Percentiles rank a stretch among this genome's conserved stretches.
These are phyloP conservation scores for Penicillium ochrochloron DNA, from an alignment of 495 filamentous ascomycete genomes.

Conservation along the genomic window DNA sequence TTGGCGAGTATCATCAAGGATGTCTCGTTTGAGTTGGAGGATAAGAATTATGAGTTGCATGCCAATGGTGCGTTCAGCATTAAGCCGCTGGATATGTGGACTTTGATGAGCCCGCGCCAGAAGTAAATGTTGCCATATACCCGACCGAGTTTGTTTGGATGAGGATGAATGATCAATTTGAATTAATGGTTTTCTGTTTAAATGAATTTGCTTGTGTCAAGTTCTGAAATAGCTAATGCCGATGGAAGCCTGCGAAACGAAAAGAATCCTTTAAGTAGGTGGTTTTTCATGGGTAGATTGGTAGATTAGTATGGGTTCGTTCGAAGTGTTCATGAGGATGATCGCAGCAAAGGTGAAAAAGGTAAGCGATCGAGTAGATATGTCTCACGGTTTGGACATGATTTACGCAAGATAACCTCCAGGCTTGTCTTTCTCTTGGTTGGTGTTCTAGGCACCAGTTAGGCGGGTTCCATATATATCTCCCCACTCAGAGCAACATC, in stretches of 20 bases:
- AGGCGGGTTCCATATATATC: too few species aligned
- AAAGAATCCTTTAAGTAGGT: not conserved
- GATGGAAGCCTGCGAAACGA: not conserved
- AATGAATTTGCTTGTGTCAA: conserved; percentile 4
- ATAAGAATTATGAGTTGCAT: conserved; percentile 46
- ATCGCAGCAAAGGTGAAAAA: too few species aligned
- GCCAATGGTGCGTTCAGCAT: conserved; percentile 46
- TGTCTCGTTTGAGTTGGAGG: conserved; percentile 49
- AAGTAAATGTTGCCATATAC: conserved; percentile 15
- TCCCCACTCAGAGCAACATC: too few species aligned
- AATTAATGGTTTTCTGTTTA: not conserved
- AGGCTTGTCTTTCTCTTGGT: too few species aligned
- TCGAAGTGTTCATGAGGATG: too few species aligned
- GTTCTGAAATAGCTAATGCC: conserved; percentile 7
- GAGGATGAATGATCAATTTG: not conserved
- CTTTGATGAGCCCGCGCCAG: conserved; percentile 44
- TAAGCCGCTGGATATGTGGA: conserved; percentile 41
- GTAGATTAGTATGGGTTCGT: too few species aligned
- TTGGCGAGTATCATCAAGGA: conserved; percentile 48
- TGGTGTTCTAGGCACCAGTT: too few species aligned
- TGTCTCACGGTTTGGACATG: too few species aligned
- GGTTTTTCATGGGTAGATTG: too few species aligned
- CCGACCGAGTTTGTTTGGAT: not conserved
- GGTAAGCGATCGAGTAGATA: too few species aligned
- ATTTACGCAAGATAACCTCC: too few species aligned